A percentile compares a stretch with the other conserved stretches of the same genome.
These are phyloP conservation scores for Mucor saturninus DNA, from an alignment of 371 early-diverging fungal genomes.

Conservation along the genomic window DNA sequence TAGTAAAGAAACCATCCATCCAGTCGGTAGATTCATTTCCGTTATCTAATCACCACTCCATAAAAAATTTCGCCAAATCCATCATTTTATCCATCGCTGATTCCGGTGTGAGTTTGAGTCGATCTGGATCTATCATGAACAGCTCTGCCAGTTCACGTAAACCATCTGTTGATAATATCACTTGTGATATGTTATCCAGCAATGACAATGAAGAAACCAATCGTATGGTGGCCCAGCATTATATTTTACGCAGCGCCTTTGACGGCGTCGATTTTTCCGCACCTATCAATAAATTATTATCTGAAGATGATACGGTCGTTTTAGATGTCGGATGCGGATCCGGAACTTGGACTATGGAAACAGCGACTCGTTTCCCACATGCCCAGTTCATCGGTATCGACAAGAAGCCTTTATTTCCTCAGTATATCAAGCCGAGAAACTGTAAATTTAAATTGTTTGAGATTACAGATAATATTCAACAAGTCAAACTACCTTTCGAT, in stretches of 20 bases:
- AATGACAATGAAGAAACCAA: conserved; percentile 13
- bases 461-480: neutral
- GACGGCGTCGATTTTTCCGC: conserved; percentile 26
- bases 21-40: neutral
- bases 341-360: conserved; percentile 54
- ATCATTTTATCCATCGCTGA: conserved; percentile 1
- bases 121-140: conserved; percentile 1
- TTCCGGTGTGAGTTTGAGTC: conserved; percentile 10
- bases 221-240: conserved; percentile 49
- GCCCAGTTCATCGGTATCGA: conserved; percentile 48
- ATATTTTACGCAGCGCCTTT: conserved; percentile 40
- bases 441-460: conserved; percentile 37
- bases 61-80: conserved; percentile 1
- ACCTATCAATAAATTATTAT: conserved; percentile 17
- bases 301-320: conserved; percentile 23
- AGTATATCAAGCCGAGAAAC: conserved; percentile 46
- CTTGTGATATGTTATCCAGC: neutral
- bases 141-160: neutral
- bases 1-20: neutral
- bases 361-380: conserved; percentile 43
- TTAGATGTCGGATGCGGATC: conserved; percentile 46
- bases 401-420: conserved; percentile 28
- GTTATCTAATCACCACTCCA: neutral
- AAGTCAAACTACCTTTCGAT: conserved; percentile 35
- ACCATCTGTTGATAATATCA: neutral